Evolutionary conservation across 495 filamentous ascomycete species (phyloP).

Genomic region (Aspergillus taichungensis): DNA sequence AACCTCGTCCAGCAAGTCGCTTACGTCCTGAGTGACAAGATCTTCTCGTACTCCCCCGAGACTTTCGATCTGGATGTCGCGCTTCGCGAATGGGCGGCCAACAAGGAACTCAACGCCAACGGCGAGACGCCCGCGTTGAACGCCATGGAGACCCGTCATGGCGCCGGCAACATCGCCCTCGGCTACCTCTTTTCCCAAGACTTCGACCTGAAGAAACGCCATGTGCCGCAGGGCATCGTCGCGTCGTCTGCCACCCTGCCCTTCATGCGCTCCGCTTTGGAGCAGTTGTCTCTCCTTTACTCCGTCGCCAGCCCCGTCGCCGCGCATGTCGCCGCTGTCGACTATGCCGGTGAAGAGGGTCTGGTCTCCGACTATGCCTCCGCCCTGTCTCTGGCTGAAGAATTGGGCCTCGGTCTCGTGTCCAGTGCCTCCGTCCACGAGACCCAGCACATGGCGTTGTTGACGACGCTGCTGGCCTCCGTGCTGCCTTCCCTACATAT

Average conservation of each 20-base stretch:
- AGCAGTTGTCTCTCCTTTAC: slow-evolving; percentile 85
- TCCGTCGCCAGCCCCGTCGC: slow-evolving; percentile 84
- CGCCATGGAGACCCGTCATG: slow-evolving; percentile 75
- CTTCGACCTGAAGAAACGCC: slow-evolving; percentile 81
- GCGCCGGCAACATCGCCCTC: slow-evolving; percentile 84
- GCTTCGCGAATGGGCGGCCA: slow-evolving; percentile 61
- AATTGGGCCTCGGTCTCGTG: slow-evolving; percentile 79
- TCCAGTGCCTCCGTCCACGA: slow-evolving; percentile 81
- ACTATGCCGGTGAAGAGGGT: slow-evolving; percentile 65
- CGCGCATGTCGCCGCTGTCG: slow-evolving; percentile 86
- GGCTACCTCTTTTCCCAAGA: slow-evolving; percentile 97
- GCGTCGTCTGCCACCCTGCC: slow-evolving; percentile 74
- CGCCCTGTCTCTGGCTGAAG: slow-evolving; percentile 75
- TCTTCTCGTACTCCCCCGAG: slow-evolving; percentile 93
- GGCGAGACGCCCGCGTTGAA: slow-evolving; percentile 71
- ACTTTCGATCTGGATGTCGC: slow-evolving; percentile 83
- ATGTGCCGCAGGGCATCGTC: slow-evolving; percentile 82
- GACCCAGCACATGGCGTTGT: slow-evolving; percentile 88
- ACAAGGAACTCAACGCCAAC: slow-evolving; percentile 63
- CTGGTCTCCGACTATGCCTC: slow-evolving; percentile 83
- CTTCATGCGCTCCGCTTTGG: slow-evolving; percentile 71
- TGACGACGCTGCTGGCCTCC: slow-evolving; percentile 73
- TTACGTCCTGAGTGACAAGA: slow-evolving; percentile 85
- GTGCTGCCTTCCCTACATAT: slow-evolving; percentile 81
- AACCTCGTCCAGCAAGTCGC: slow-evolving; percentile 91